Evolutionary conservation across 768 basidiomycete species (phyloP).

Genomic region (Naganishia antarctica): DNA sequence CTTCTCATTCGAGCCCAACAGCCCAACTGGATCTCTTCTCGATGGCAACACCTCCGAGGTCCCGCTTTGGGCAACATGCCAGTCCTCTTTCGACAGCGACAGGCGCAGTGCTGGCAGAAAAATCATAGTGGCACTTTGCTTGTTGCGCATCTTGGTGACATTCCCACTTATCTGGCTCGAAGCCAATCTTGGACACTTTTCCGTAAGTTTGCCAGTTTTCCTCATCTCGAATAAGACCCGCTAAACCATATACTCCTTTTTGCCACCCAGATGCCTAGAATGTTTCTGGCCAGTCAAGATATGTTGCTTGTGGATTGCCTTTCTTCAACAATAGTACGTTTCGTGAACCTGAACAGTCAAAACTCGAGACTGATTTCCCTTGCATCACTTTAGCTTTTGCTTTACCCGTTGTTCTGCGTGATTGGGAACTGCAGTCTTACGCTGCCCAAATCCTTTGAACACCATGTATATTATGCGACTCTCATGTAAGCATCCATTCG

Average conservation of each 20-base stretch:
- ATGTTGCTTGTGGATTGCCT: constrained; percentile 12
- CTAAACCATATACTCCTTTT: neutral
- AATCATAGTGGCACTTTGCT: constrained; percentile 4
- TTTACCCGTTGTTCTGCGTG: constrained; percentile 18
- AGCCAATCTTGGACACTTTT: neutral
- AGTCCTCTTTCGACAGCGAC: neutral
- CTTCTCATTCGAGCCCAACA: constrained; percentile 23
- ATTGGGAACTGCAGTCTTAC: neutral
- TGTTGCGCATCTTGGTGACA: constrained; percentile 6
- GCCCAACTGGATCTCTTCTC: constrained; percentile 29
- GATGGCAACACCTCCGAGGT: constrained; percentile 2
- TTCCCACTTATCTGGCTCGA: constrained; percentile 19
- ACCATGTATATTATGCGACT: constrained; percentile 24
- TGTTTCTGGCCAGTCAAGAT: constrained; percentile 14
- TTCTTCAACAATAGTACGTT: constrained; percentile 5
- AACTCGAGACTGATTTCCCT: neutral
- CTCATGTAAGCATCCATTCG: constrained; percentile 26
- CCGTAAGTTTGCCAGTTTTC: neutral
- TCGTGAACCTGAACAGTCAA: neutral
- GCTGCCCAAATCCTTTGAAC: constrained; percentile 26
- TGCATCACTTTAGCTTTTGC: constrained; percentile 4
- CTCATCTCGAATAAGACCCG: neutral
- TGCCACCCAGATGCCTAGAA: neutral
- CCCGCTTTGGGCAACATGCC: neutral
- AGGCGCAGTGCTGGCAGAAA: constrained; percentile 17